phyloP scores from a whole-genome alignment of 768 basidiomycete genomes.

The Mycena alexandri region DNA sequence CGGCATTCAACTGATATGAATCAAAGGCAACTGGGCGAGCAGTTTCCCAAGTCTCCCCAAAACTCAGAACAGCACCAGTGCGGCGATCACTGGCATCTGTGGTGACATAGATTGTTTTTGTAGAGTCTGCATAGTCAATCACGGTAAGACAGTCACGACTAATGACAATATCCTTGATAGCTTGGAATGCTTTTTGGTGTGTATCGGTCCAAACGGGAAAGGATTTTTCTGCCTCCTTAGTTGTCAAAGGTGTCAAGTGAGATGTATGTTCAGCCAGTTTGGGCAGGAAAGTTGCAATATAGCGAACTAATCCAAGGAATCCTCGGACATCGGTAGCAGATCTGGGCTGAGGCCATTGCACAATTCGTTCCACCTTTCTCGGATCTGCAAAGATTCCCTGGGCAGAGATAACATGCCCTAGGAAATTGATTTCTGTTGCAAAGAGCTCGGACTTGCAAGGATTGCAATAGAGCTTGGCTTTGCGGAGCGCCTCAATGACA shows the following conservation, averaged over 20 bases:
- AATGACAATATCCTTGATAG: not conserved
- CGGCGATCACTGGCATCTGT: constrained; percentile 4
- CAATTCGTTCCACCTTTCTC: constrained; percentile 42
- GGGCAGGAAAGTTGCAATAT: constrained; percentile 37
- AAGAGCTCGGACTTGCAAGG: too few relatives aligned
- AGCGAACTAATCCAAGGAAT: constrained; percentile 44
- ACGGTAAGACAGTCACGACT: constrained; percentile 1
- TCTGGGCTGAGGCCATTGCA: constrained; percentile 40
- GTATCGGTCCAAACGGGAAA: not conserved
- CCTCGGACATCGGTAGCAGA: constrained; percentile 37
- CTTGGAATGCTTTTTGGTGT: not conserved
- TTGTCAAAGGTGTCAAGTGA: not conserved
- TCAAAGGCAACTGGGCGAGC: constrained; percentile 51
- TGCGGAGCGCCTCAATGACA: too few relatives aligned
- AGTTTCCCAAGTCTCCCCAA: constrained; percentile 41
- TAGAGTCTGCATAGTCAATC: not conserved
- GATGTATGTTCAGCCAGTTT: constrained; percentile 23
- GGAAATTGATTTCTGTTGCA: too few relatives aligned
- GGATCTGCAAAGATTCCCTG: constrained; percentile 21
- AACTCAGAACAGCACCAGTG: constrained; percentile 5
- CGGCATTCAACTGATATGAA: constrained; percentile 43
- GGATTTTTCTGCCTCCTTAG: not conserved
- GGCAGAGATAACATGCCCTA: too few relatives aligned
- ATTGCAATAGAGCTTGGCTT: too few relatives aligned
- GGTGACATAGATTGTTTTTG: not conserved